Base-by-base conservation (phyloP, 495 filamentous ascomycete species). In the Hypomontagnella submonticulosa region DNA sequence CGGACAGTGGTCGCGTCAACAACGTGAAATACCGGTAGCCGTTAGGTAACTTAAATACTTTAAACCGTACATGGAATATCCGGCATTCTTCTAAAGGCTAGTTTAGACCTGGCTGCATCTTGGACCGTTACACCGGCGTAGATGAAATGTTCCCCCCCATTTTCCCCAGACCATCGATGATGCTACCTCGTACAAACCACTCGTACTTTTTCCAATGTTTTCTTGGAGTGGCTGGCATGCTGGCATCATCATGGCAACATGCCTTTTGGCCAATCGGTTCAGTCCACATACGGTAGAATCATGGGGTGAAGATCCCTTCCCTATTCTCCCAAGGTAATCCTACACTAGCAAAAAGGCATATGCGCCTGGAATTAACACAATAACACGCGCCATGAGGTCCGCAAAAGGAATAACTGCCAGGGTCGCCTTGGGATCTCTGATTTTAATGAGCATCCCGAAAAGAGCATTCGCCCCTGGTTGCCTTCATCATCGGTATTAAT, bases 251-350 rank as follows among this genome's bases (percentile, higher is more conserved):
- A 18, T 30, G 37, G 33, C 38, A 49, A 13, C 30, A 40, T 6
- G 18, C 36, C 23, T 27, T 27, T 27, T 6, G 12, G 7, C 58
- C 49, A 55, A 68, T 68, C 42, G 65, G 49, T 49, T 63, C 56
- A 60, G 54, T 49, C 58, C 49, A 58, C 40, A 67, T 67, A 58
- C 47, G 51, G 64, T 49, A 57, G 10, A 62, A 57, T 62, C 58
- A 54, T 63, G 59, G 55, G 54, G 42, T 49, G 65, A 68, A 27
- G 65, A 68, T 68, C 65, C 33, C 43, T 68, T 63, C 65, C 65
- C 10, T 7, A 59, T 63, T 63, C 30, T 23, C 48, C 0, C 15
- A 33, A 27, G 20, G 23, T 37, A 16, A 46, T 63, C 48, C 58
- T 50, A 63, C 54, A 55, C 37, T 42, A 62, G 38, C 38, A 44